phyloP scores from a whole-genome alignment of 2,329 filamentous ascomycete species.

The Xylogone sp. region DNA sequence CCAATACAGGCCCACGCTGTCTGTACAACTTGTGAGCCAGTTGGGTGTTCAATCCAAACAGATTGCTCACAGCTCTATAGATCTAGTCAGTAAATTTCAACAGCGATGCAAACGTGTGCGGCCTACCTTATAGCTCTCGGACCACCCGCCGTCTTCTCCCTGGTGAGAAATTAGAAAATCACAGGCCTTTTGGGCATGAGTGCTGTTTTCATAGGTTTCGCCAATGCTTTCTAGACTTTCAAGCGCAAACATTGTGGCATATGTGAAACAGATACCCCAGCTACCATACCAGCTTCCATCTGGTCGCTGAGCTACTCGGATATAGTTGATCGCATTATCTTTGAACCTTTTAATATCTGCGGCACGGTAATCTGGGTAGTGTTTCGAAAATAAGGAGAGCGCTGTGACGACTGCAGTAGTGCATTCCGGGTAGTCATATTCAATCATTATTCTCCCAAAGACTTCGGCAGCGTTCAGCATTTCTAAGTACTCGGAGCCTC shows the following conservation, averaged over 20 bases:
- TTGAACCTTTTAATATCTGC: conserved; percentile 74
- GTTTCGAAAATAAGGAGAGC: conserved; percentile 73
- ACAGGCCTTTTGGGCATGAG: conserved; percentile 69
- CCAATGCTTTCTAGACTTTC: conserved; percentile 80
- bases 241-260: conserved; percentile 93
- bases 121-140: conserved; percentile 77
- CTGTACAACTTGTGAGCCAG: conserved; percentile 84
- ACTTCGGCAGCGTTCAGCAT: conserved; percentile 93
- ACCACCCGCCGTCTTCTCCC: conserved; percentile 89
- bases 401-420: conserved; percentile 92
- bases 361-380: conserved; percentile 77
- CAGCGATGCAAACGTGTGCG: background rate
- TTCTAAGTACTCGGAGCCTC: conserved; percentile 76
- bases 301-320: conserved; percentile 69
- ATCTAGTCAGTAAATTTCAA: conserved; percentile 13
- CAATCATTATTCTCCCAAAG: conserved; percentile 96
- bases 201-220: conserved; percentile 74
- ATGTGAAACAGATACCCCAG: conserved; percentile 98
- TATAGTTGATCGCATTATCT: conserved; percentile 71
- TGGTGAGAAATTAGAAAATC: conserved; percentile 84
- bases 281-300: conserved; percentile 98
- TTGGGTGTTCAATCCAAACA: conserved; percentile 69
- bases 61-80: conserved; percentile 69
- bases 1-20: conserved; percentile 87
- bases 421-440: conserved; percentile 97